These are phyloP conservation scores for Tetratostichococcus sp. DNA, from an alignment of 139 green algal species.

Conservation along the genomic window DNA sequence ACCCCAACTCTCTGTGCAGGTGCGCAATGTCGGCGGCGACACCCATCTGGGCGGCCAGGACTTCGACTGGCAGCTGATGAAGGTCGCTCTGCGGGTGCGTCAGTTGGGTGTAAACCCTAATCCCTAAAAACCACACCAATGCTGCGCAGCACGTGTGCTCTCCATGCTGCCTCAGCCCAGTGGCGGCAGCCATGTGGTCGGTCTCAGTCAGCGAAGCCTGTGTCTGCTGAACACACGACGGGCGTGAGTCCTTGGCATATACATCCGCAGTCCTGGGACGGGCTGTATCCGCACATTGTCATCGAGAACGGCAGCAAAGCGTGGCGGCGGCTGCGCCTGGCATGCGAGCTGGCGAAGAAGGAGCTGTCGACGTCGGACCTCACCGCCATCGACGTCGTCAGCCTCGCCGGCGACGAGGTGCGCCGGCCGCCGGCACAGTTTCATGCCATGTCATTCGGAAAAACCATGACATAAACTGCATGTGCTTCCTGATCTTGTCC, in stretches of 20 bases:
- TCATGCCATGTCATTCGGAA: no score
- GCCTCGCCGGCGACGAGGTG: background rate
- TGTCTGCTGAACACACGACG: no score
- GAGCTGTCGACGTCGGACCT: background rate
- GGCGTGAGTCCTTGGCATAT: no score
- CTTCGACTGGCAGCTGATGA: slow-evolving; percentile 7
- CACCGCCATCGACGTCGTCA: background rate
- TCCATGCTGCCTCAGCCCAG: no score
- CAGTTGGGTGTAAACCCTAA: no score
- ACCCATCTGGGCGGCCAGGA: slow-evolving; percentile 21
- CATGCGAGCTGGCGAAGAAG: background rate
- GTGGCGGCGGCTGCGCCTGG: background rate
- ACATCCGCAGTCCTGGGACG: background rate
- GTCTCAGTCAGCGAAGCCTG: no score
- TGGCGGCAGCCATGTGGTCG: no score
- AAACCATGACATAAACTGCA: no score
- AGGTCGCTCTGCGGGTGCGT: background rate
- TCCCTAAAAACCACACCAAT: no score
- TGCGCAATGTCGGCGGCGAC: slow-evolving; percentile 7
- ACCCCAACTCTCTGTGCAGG: background rate
- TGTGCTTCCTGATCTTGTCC: background rate
- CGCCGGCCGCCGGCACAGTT: no score
- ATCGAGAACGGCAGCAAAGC: background rate
- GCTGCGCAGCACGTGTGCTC: no score
- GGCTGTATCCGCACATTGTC: background rate